Conservation (phyloP, 2,329 filamentous ascomycete species). For the Colletotrichum tamarilloi region DNA sequence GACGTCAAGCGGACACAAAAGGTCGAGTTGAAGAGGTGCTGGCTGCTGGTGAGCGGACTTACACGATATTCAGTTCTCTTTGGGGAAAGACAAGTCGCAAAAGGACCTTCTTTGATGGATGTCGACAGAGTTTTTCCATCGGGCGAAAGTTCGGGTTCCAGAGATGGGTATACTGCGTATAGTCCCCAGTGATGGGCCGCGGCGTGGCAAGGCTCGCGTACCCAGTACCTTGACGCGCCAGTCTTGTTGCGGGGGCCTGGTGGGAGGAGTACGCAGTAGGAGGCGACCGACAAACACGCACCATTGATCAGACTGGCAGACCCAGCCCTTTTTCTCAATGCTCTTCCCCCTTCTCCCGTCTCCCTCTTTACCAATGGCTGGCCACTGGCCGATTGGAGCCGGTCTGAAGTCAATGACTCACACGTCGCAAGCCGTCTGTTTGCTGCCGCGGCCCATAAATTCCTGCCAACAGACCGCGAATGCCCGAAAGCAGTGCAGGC, state of each 20-base stretch:
- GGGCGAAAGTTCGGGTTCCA: slow-evolving; percentile 24
- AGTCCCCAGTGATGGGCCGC: slow-evolving; percentile 12
- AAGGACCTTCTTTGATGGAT: not conserved
- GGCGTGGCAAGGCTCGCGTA: slow-evolving; percentile 35
- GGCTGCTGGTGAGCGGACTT: not conserved
- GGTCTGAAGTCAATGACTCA: slow-evolving; percentile 36
- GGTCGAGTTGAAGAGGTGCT: not conserved
- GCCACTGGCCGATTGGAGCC: slow-evolving; percentile 27
- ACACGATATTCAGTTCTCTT: not conserved
- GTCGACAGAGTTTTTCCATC: slow-evolving; percentile 32
- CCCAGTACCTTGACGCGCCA: slow-evolving; percentile 13
- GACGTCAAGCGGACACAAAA: not conserved
- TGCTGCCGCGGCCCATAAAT: slow-evolving; percentile 30
- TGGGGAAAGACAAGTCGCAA: not conserved
- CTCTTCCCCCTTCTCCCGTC: slow-evolving; percentile 9
- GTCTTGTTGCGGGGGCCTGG: slow-evolving; percentile 4
- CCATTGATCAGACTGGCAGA: not conserved
- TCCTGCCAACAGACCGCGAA: slow-evolving; percentile 21
- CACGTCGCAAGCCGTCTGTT: slow-evolving; percentile 34
- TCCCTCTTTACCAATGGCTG: slow-evolving; percentile 16
- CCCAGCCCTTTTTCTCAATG: slow-evolving; percentile 22
- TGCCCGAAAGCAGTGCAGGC: slow-evolving; percentile 33
- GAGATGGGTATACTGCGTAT: not conserved
- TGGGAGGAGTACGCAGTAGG: not conserved
- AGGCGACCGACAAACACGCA: slow-evolving; percentile 19